A percentile compares a stretch with the other conserved stretches of the same genome.
Conservation (phyloP, 2,329 filamentous ascomycete genomes). For the Ascosphaera acerosa region DNA sequence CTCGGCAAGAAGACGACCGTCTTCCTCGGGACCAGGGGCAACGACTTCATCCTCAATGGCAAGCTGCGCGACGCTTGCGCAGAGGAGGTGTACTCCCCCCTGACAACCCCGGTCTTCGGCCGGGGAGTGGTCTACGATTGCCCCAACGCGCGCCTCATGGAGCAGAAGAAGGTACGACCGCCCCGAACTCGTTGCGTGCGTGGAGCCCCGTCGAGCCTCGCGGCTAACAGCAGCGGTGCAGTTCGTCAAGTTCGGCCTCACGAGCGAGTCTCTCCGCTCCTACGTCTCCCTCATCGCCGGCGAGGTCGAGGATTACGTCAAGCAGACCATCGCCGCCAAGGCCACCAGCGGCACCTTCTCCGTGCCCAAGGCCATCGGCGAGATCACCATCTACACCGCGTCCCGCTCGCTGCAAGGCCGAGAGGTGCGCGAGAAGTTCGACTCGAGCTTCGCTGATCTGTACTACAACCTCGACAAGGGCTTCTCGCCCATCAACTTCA, state of each 20-base stretch:
- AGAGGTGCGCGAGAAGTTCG: conserved; percentile 56
- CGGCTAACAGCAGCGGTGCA: too few relatives aligned
- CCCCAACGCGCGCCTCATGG: conserved; percentile 78
- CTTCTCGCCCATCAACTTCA: conserved; percentile 73
- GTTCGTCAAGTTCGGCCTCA: conserved; percentile 40
- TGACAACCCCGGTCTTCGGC: conserved; percentile 49
- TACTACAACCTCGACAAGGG: conserved; percentile 83
- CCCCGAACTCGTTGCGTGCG: too few relatives aligned
- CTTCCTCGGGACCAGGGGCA: conserved; percentile 54
- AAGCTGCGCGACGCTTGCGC: conserved; percentile 76
- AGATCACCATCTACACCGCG: conserved; percentile 76
- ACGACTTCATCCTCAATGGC: conserved; percentile 78
- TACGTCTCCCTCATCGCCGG: conserved; percentile 57
- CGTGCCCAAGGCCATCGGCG: conserved; percentile 50
- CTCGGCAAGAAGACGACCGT: conserved; percentile 79
- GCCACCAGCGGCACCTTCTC: conserved; percentile 41
- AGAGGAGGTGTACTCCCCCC: conserved; percentile 66
- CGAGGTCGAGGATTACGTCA: conserved; percentile 50
- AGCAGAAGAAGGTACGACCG: conserved; percentile 64
- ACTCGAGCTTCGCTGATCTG: conserved; percentile 52
- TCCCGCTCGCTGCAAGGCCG: conserved; percentile 65
- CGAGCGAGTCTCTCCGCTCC: conserved; percentile 33
- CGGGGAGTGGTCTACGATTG: conserved; percentile 77
- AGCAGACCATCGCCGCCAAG: conserved; percentile 40
- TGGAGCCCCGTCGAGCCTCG: conserved; percentile 5